A percentile compares a stretch with the other conserved stretches of the same genome.
These are phyloP conservation scores for Phellopilus nigrolimitatus DNA, from an alignment of 1,284 basidiomycete genomes.

Conservation along the genomic window DNA sequence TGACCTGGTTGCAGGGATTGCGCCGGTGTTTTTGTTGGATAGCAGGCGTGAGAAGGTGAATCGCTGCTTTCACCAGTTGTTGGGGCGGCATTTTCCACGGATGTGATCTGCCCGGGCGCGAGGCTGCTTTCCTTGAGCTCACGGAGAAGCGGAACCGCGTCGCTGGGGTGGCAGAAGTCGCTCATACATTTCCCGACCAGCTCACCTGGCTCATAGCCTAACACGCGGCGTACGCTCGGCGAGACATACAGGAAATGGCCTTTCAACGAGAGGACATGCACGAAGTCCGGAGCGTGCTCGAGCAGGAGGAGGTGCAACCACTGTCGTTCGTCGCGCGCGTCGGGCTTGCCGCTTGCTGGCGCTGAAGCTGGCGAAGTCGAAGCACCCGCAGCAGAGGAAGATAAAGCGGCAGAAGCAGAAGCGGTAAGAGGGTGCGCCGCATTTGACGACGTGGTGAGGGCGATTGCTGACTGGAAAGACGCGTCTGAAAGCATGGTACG, in stretches of 20 bases:
- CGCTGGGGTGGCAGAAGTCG: slow-evolving; percentile 83
- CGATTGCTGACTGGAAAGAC: slow-evolving; percentile 36
- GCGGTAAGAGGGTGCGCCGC: background rate
- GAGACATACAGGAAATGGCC: slow-evolving; percentile 93
- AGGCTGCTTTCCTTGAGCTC: slow-evolving; percentile 82
- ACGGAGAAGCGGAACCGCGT: slow-evolving; percentile 86
- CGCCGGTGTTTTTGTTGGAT: background rate
- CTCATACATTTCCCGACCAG: slow-evolving; percentile 74
- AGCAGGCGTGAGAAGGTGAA: background rate
- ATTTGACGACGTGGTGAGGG: slow-evolving; percentile 30
- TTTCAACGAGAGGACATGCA: slow-evolving; percentile 89
- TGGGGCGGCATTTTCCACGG: background rate
- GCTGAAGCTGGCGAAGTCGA: slow-evolving; percentile 25
- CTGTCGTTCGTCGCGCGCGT: slow-evolving; percentile 34
- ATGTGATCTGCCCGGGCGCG: slow-evolving; percentile 25
- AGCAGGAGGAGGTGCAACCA: slow-evolving; percentile 64
- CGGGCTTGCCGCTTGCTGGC: slow-evolving; percentile 25
- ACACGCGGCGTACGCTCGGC: slow-evolving; percentile 66
- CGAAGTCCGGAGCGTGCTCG: slow-evolving; percentile 69
- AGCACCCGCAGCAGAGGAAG: slow-evolving; percentile 22
- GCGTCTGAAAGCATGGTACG: slow-evolving; percentile 35
- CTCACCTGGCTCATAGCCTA: slow-evolving; percentile 80
- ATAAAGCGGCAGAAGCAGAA: background rate
- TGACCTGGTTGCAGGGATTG: too few species aligned
- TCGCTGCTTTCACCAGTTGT: background rate